Conservation (phyloP, 768 basidiomycete genomes). For the Leccinellum rugosiceps region DNA sequence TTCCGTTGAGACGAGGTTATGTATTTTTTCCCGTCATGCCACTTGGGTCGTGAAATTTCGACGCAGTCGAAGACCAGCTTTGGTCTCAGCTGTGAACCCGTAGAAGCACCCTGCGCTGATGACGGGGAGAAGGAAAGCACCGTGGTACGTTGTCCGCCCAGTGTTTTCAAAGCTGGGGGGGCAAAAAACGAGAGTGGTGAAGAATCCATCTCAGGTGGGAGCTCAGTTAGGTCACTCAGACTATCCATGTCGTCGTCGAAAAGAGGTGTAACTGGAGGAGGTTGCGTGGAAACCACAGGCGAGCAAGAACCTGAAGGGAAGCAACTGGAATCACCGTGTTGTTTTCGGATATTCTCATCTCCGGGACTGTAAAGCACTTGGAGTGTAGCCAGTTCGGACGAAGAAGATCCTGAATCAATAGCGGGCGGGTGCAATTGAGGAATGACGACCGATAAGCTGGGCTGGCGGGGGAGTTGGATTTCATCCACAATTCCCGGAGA, state of each 20-base stretch:
- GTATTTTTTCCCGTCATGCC: slow-evolving; percentile 7
- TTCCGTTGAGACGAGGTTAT: slow-evolving; percentile 1
- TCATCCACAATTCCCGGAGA: not conserved
- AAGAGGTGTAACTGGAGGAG: not conserved
- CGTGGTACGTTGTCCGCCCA: not conserved
- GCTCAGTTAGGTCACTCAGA: slow-evolving; percentile 31
- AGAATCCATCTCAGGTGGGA: slow-evolving; percentile 22
- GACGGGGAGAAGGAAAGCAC: not conserved
- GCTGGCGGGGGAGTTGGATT: not conserved
- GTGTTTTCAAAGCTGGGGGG: not conserved
- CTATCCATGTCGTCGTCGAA: slow-evolving; percentile 10
- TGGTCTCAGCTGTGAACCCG: not conserved
- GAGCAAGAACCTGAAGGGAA: not conserved
- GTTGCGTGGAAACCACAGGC: not conserved
- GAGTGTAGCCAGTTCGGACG: not conserved
- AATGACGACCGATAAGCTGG: not conserved
- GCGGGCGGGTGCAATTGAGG: not conserved
- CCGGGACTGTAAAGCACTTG: not conserved
- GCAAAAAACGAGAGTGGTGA: slow-evolving; percentile 4
- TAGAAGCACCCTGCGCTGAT: not conserved
- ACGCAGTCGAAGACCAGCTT: slow-evolving; percentile 25
- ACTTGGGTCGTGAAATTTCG: slow-evolving; percentile 14
- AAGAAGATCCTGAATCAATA: slow-evolving; percentile 1
- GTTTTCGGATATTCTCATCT: not conserved
- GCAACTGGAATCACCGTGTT: not conserved